phyloP scores from a whole-genome alignment of 2,329 filamentous ascomycete genomes.

The Cytospora paraplurivora region DNA sequence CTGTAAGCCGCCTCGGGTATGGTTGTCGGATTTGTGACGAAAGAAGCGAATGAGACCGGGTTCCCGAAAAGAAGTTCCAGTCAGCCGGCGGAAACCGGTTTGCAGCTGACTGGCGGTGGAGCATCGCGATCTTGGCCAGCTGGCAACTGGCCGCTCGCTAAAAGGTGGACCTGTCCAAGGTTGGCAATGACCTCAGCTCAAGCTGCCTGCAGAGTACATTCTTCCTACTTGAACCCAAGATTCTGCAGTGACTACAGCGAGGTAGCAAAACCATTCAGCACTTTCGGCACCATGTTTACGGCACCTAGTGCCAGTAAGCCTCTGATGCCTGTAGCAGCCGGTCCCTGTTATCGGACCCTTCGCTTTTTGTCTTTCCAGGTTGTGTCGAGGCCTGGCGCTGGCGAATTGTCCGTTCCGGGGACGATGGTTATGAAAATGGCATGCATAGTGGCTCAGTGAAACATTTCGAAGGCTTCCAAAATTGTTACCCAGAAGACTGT shows the following conservation, averaged over 20 bases:
- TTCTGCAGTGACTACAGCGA: not conserved
- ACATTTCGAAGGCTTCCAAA: not conserved
- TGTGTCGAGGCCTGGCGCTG: not conserved
- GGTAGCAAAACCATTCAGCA: not conserved
- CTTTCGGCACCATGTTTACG: not conserved
- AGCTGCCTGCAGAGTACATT: not conserved
- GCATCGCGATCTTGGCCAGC: slow-evolving; percentile 5
- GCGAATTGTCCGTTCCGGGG: not conserved
- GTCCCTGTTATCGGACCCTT: not conserved
- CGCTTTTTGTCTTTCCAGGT: not conserved
- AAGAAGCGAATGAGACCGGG: not conserved
- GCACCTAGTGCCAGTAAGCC: not conserved
- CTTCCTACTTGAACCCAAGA: not conserved
- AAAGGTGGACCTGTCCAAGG: not conserved
- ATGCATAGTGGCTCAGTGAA: not conserved
- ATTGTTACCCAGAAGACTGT: not conserved
- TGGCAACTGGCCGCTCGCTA: slow-evolving; percentile 5
- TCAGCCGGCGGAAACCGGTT: slow-evolving; percentile 7
- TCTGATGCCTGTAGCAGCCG: not conserved
- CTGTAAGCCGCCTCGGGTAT: not conserved
- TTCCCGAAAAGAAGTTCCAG: not conserved
- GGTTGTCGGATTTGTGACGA: no score
- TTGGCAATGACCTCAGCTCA: not conserved
- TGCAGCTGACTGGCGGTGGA: not conserved
- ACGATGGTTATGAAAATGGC: not conserved